phyloP scores from a whole-genome alignment of 1,139 yeast genomes.

The Hemisphaericaspora xylofermentans region DNA sequence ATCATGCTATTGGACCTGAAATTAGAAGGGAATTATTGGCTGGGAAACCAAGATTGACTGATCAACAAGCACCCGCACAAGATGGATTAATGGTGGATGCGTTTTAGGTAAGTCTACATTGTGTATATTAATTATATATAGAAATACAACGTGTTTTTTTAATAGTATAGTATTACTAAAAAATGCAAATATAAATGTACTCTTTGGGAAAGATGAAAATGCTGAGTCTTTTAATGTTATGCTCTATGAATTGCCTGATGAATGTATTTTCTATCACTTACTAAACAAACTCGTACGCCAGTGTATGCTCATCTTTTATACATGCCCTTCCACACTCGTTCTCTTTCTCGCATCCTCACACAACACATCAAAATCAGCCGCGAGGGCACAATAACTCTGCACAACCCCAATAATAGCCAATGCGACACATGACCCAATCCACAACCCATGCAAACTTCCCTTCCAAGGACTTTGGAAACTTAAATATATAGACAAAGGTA shows the following conservation, averaged over 20 bases:
- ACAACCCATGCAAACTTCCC: conserved; percentile 50
- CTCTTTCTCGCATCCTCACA: conserved; percentile 44
- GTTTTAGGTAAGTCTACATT: conserved; percentile 19
- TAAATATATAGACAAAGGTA: conserved; percentile 49
- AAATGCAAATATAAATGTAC: background rate
- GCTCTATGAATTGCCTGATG: too few relatives aligned
- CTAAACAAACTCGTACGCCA: too few relatives aligned
- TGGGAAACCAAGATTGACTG: conserved; percentile 53
- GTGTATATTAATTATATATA: too few relatives aligned
- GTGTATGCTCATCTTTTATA: background rate
- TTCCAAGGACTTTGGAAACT: conserved; percentile 47
- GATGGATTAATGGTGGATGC: conserved; percentile 44
- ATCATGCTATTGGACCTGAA: conserved; percentile 87
- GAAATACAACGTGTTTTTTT: too few relatives aligned
- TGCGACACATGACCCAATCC: conserved; percentile 55
- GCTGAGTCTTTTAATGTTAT: too few relatives aligned
- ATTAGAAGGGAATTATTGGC: conserved; percentile 90
- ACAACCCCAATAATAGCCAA: conserved; percentile 52
- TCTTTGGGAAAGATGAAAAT: background rate
- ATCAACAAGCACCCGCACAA: conserved; percentile 10
- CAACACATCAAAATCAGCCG: conserved; percentile 39
- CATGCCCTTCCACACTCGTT: conserved; percentile 21
- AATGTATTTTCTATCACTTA: too few relatives aligned
- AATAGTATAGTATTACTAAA: too few relatives aligned
- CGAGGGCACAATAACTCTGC: conserved; percentile 45